Percentiles rank a stretch among this genome's conserved stretches.
Conservation (phyloP, 1,284 basidiomycete genomes). For the Trichosporon faecale region DNA sequence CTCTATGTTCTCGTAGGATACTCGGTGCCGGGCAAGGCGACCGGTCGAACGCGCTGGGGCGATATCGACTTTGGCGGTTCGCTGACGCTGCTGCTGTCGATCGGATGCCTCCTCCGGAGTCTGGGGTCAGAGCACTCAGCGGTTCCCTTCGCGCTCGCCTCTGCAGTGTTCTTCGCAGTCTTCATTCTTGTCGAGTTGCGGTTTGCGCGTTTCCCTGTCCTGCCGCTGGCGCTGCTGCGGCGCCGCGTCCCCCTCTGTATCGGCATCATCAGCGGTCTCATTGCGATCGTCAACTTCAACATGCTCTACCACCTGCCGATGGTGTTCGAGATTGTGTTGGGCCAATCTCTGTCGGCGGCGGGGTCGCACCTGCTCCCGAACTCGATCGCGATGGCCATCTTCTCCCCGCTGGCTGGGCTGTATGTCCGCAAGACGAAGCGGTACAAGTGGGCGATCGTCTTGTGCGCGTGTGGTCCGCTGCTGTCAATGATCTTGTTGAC, state of each 20-base stretch:
- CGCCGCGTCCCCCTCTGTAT: conserved; percentile 31
- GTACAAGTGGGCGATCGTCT: conserved; percentile 31
- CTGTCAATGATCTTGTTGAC: conserved; percentile 31
- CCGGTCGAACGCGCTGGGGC: background rate
- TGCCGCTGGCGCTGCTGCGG: conserved; percentile 30
- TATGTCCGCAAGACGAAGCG: conserved; percentile 26
- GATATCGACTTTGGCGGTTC: conserved; percentile 34
- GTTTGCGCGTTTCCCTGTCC: conserved; percentile 28
- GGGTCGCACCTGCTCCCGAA: conserved; percentile 36
- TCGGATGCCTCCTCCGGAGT: conserved; percentile 29
- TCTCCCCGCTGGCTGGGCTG: conserved; percentile 30
- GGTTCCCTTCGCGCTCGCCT: background rate
- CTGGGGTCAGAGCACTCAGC: conserved; percentile 14
- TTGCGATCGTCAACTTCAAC: conserved; percentile 39
- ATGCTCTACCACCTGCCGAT: conserved; percentile 38
- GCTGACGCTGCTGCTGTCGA: conserved; percentile 27
- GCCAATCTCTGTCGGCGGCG: conserved; percentile 24
- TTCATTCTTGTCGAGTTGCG: conserved; percentile 35
- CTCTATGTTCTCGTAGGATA: conserved; percentile 18
- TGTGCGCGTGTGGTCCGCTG: conserved; percentile 30
- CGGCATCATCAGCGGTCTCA: conserved; percentile 30
- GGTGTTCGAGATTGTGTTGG: conserved; percentile 35
- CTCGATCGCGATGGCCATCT: conserved; percentile 31
- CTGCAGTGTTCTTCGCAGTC: conserved; percentile 21
- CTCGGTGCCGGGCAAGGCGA: conserved; percentile 12